phyloP scores from a whole-genome alignment of 2,329 filamentous ascomycete species.

The Penicillium vulpinum region DNA sequence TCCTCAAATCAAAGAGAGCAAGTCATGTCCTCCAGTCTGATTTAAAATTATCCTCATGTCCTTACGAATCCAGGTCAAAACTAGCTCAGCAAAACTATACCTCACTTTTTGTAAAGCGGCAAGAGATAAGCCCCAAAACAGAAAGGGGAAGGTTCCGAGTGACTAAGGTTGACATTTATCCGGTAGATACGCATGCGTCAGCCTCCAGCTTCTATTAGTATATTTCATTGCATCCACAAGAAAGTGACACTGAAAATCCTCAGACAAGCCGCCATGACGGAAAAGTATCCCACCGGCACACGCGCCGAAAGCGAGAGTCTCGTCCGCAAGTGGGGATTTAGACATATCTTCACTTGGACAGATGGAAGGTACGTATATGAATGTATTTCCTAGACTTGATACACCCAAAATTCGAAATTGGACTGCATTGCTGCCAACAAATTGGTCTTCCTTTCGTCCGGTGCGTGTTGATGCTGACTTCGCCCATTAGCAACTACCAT shows the following conservation, averaged over 20 bases:
- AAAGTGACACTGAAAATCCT: too few relatives aligned
- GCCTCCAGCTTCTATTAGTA: not conserved
- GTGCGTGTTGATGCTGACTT: not conserved
- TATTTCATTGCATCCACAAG: not conserved
- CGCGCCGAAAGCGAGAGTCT: conserved; percentile 53
- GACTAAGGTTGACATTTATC: not conserved
- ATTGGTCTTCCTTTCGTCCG: not conserved
- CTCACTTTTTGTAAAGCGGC: not conserved
- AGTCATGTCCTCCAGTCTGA: not conserved
- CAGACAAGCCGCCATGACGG: conserved; percentile 19
- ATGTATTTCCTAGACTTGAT: too few relatives aligned
- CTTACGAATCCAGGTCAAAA: too few relatives aligned
- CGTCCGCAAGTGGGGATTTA: conserved; percentile 61
- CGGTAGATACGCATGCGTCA: not conserved
- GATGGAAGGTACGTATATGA: conserved; percentile 52
- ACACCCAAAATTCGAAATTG: not conserved
- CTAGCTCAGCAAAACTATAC: too few relatives aligned
- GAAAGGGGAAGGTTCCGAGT: not conserved
- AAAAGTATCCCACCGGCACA: conserved; percentile 35
- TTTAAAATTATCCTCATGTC: not conserved
- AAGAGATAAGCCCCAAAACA: not conserved
- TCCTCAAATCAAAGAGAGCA: not conserved
- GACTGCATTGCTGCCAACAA: not conserved
- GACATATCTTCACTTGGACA: conserved; percentile 62
- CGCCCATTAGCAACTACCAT: conserved; percentile 53